phyloP scores from a whole-genome alignment of 805 yeast genomes.

The Zygotorulaspora chibaensis region DNA sequence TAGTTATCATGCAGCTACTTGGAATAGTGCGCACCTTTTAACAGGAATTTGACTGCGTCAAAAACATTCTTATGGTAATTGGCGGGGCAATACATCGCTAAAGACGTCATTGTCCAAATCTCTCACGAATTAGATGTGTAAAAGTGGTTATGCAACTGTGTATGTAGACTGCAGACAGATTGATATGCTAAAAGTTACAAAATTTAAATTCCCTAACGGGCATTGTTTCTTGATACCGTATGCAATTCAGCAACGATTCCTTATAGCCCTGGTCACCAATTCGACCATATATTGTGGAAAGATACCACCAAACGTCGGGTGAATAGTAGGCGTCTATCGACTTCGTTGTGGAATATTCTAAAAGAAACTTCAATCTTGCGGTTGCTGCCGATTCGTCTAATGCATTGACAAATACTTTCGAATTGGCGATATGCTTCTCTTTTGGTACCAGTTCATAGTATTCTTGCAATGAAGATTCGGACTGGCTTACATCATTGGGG shows the following conservation, averaged over 20 bases:
- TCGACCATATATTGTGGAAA: slow-evolving; percentile 58
- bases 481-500: slow-evolving; percentile 35
- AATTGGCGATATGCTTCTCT: neutral
- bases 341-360: slow-evolving; percentile 37
- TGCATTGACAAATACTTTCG: slow-evolving; percentile 44
- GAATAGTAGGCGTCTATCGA: slow-evolving; percentile 41
- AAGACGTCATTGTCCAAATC: too few species aligned
- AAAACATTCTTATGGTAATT: too few species aligned
- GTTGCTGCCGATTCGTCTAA: slow-evolving; percentile 57
- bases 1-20: too few species aligned
- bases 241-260: slow-evolving; percentile 57
- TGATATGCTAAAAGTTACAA: slow-evolving; percentile 24
- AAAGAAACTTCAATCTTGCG: slow-evolving; percentile 45
- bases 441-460: slow-evolving; percentile 5
- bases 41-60: too few species aligned
- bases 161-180: neutral
- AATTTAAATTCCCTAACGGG: slow-evolving; percentile 46
- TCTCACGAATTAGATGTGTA: too few species aligned
- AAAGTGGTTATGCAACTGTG: neutral
- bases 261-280: slow-evolving; percentile 49
- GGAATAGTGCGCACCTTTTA: too few species aligned
- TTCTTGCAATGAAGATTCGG: slow-evolving; percentile 1
- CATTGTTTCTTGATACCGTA: slow-evolving; percentile 57
- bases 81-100: too few species aligned
- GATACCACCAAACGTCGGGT: slow-evolving; percentile 67